Conservation (phyloP, 1,284 basidiomycete genomes). For the Cutaneotrichosporon cyanovorans region DNA sequence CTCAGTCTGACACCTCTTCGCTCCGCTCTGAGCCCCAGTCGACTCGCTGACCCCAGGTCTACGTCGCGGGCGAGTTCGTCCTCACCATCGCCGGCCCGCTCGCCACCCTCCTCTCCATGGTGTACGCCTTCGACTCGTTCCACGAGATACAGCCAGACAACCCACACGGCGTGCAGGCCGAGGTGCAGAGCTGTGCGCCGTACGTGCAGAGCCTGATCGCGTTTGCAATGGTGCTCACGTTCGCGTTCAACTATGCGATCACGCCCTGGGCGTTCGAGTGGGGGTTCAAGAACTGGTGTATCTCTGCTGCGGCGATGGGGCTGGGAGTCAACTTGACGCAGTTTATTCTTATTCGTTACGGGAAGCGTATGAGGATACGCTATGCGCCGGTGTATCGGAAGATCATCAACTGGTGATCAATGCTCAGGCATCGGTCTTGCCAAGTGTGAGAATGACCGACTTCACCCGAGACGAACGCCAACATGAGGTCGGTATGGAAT, state of each 20-base stretch:
- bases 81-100: slow-evolving; percentile 20
- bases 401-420: slow-evolving; percentile 15
- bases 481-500: too few relatives aligned
- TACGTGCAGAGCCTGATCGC: slow-evolving; percentile 18
- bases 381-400: slow-evolving; percentile 9
- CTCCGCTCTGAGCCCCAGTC: too few relatives aligned
- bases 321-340: slow-evolving; percentile 8
- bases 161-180: slow-evolving; percentile 12
- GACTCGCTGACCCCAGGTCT: slow-evolving; percentile 3
- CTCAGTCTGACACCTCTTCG: too few relatives aligned
- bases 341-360: slow-evolving; percentile 10
- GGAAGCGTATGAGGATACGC: slow-evolving; percentile 10
- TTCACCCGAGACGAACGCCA: too few relatives aligned
- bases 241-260: slow-evolving; percentile 16
- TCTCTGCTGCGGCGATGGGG: slow-evolving; percentile 8
- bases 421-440: too few relatives aligned
- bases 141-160: slow-evolving; percentile 8
- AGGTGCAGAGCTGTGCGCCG: slow-evolving; percentile 12
- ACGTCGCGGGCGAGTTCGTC: slow-evolving; percentile 19
- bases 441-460: too few relatives aligned
- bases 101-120: slow-evolving; percentile 15
- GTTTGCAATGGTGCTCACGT: slow-evolving; percentile 16
- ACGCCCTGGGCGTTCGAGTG: slow-evolving; percentile 21
- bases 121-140: slow-evolving; percentile 18
- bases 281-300: slow-evolving; percentile 17